A percentile compares a stretch with the other conserved stretches of the same genome.
These are phyloP conservation scores for Fraxinus anomala DNA, from an alignment of 257 asterid genomes.

Conservation along the genomic window DNA sequence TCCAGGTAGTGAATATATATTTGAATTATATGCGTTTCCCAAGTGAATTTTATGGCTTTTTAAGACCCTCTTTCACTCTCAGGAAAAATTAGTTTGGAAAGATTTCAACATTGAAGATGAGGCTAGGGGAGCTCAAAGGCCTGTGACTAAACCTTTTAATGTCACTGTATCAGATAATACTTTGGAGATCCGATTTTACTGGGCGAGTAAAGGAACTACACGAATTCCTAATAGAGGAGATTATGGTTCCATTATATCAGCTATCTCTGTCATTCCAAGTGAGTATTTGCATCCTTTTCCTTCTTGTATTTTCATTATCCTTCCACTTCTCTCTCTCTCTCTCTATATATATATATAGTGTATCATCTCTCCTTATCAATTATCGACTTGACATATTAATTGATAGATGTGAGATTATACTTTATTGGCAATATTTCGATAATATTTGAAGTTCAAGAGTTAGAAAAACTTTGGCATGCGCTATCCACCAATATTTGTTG, in stretches of 20 bases:
- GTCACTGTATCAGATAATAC: constrained; percentile 57
- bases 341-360: too few species aligned
- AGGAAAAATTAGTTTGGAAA: constrained; percentile 62
- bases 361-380: not conserved
- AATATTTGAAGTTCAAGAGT: not conserved
- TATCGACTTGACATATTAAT: not conserved
- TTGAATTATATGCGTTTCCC: constrained; percentile 1
- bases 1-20: constrained; percentile 59
- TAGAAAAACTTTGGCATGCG: not conserved
- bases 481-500: not conserved
- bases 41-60: constrained; percentile 18
- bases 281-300: constrained; percentile 33
- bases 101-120: constrained; percentile 70
- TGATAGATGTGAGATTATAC: not conserved
- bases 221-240: constrained; percentile 74
- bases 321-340: not conserved
- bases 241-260: constrained; percentile 85
- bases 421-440: not conserved
- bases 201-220: constrained; percentile 84
- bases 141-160: constrained; percentile 49
- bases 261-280: constrained; percentile 78
- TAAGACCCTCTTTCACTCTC: constrained; percentile 33
- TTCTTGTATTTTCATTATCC: not conserved
- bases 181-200: constrained; percentile 76
- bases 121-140: constrained; percentile 67